Base-by-base conservation (phyloP, 352 stramenopile genomes). In the Phytophthora sp. region DNA sequence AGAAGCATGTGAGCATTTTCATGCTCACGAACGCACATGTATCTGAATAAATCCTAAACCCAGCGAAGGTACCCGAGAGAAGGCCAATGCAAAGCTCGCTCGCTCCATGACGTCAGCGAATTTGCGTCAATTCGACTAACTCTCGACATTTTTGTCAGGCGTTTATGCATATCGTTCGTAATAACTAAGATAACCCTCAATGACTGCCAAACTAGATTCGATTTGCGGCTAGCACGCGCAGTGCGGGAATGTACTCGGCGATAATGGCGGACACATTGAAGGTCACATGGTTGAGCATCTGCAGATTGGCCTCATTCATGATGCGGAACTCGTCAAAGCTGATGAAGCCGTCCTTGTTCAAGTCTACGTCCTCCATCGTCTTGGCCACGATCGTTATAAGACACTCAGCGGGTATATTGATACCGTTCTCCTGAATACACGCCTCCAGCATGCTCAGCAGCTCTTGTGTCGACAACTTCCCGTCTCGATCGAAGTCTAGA, bases 201-300 rank as follows among this genome's bases (percentile, higher is more conserved):
- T n/a, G n/a, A n/a, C n/a, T n/a, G n/a, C n/a, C n/a, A n/a, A n/a
- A n/a, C 47, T 70, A 60, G 8, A 20, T 60, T 51, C 56, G 42
- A 39, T 45, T 52, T 3, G 81, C 72, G 18, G 76, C 26, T 35
- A 88, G 63, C n/a, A 80, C 73, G 50, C 79, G 79, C 44, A 92
- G 71, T 36, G 81, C 74, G 9, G 81, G 81, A 81, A 92, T 89
- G 69, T 89, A 92, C 60, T 91, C 84, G 52, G 73, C 69, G 58
- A 90, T 86, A 58, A 93, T 82, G 36, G 63, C 78, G 31, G 83
- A 89, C 27, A 94, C 79, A 66, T 92, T 94, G 75, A 94, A 86
- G 30, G 83, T 91, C 39, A 94, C 74, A 66, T 92, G 86, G 64
- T 87, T 89, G 52, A 92, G 74, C 83, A 90, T 94, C 52, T 89